Evolutionary conservation across 495 filamentous ascomycete genomes (phyloP).

Genomic region (Hypoxylon crocopeplum): DNA sequence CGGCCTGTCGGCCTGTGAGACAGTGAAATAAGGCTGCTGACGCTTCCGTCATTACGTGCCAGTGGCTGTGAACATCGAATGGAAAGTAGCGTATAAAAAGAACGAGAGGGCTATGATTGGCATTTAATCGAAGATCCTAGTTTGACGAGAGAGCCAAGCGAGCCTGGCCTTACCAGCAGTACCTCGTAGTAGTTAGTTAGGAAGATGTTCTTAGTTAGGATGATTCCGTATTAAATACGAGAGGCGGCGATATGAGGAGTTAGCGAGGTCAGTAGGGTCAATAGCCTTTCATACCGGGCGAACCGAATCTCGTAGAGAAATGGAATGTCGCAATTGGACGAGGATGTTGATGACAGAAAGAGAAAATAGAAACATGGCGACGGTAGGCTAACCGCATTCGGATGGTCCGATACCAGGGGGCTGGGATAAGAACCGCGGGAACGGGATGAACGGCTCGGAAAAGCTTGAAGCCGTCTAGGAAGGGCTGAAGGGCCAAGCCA

Average conservation of each 20-base stretch:
- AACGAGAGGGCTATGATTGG: conserved; percentile 7
- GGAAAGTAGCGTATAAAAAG: background rate
- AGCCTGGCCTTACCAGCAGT: background rate
- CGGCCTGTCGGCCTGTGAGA: background rate
- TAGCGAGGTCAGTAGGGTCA: too few species aligned
- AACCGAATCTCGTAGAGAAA: conserved; percentile 8
- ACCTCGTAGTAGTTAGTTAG: background rate
- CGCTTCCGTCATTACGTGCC: conserved; percentile 25
- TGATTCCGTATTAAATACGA: too few species aligned
- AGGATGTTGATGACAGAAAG: conserved; percentile 4
- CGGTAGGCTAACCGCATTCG: conserved; percentile 9
- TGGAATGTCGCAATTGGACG: background rate
- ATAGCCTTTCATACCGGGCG: conserved; percentile 19
- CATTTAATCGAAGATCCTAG: conserved; percentile 3
- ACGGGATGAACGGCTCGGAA: conserved; percentile 7
- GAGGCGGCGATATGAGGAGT: too few species aligned
- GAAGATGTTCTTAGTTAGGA: too few species aligned
- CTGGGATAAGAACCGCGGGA: too few species aligned
- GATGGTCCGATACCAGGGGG: background rate
- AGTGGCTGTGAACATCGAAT: conserved; percentile 5
- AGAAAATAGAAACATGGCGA: conserved; percentile 15
- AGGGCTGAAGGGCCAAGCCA: too few species aligned
- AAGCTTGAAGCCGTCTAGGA: background rate
- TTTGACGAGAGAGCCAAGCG: too few species aligned
- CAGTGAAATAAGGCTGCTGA: conserved; percentile 17